A percentile compares a stretch with the other conserved stretches of the same genome.
Evolutionary conservation across 202 grass and related monocot species (phyloP).

Genomic region (Sporobolus alterniflorus): DNA sequence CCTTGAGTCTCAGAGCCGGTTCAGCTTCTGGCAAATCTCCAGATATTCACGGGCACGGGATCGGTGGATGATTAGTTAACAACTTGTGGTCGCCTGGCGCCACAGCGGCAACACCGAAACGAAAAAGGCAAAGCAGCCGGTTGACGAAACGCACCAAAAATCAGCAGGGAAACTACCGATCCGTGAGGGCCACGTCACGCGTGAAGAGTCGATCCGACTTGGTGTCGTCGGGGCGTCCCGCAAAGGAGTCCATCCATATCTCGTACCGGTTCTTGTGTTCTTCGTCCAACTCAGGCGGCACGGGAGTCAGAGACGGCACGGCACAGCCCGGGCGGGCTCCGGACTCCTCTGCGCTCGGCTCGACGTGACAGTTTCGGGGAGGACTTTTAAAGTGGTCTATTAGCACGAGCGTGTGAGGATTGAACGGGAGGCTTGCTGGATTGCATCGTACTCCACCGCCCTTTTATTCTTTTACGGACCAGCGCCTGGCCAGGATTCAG

Average conservation of each 20-base stretch:
- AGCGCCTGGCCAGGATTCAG: neutral
- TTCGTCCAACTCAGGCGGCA: neutral
- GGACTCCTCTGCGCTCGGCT: neutral
- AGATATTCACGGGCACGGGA: neutral
- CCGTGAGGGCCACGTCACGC: neutral
- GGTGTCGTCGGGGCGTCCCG: neutral
- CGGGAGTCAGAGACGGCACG: slow-evolving; percentile 4
- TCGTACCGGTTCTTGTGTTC: neutral
- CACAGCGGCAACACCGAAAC: neutral
- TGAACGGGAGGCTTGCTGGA: neutral
- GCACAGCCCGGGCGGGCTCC: neutral
- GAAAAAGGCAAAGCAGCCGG: neutral
- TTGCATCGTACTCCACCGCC: neutral
- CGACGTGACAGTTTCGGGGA: slow-evolving; percentile 13
- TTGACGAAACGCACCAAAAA: neutral
- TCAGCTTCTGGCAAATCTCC: neutral
- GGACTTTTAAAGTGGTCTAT: neutral
- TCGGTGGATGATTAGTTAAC: neutral
- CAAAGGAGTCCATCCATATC: neutral
- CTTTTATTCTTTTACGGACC: neutral
- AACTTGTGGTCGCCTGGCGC: neutral
- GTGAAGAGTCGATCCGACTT: neutral
- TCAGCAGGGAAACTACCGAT: neutral
- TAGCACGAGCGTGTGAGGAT: neutral
- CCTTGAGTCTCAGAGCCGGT: slow-evolving; percentile 4